Percentiles rank a stretch among this genome's conserved stretches.
These are phyloP conservation scores for Elaphomyces granulatus DNA, from an alignment of 495 filamentous ascomycete species.

Conservation along the genomic window DNA sequence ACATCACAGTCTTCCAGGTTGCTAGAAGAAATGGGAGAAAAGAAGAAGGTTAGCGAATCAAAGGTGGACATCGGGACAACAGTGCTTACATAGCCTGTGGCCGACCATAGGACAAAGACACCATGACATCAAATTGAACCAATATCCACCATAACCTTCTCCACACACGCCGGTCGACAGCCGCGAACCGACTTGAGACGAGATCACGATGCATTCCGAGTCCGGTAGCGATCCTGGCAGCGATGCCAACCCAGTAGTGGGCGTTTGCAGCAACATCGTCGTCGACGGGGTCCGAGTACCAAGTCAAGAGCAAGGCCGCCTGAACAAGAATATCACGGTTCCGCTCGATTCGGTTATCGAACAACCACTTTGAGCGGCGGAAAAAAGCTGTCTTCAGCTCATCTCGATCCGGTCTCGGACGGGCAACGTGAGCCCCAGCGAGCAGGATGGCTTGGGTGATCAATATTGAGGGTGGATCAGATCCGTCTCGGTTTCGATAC, in stretches of 20 bases:
- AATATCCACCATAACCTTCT: slow-evolving; percentile 34
- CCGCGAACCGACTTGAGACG: slow-evolving; percentile 28
- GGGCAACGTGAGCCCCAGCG: slow-evolving; percentile 31
- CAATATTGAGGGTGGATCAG: slow-evolving; percentile 31
- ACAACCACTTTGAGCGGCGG: slow-evolving; percentile 33
- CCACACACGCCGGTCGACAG: slow-evolving; percentile 33
- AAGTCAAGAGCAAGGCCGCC: slow-evolving; percentile 31
- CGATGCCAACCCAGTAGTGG: slow-evolving; percentile 36
- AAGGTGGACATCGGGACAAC: no score
- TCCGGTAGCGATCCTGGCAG: slow-evolving; percentile 33
- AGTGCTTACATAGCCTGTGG: slow-evolving; percentile 34
- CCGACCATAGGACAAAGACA: slow-evolving; percentile 35
- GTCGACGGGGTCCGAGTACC: slow-evolving; percentile 34
- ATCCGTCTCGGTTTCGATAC: slow-evolving; percentile 32
- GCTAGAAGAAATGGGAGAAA: no score
- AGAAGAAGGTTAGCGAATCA: no score
- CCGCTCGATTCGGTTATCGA: slow-evolving; percentile 34
- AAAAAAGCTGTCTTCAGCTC: slow-evolving; percentile 34
- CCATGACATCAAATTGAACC: slow-evolving; percentile 35
- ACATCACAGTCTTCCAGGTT: slow-evolving; percentile 37
- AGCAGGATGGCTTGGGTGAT: slow-evolving; percentile 33
- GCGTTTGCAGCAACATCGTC: slow-evolving; percentile 36
- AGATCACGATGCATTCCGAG: slow-evolving; percentile 37
- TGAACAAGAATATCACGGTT: slow-evolving; percentile 37
- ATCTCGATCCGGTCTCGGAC: slow-evolving; percentile 27